Evolutionary conservation across 164 flowering plant genomes (phyloP), one percentile per base, ranked within the genome.

Genomic region (Berberis vulgaris): DNA sequence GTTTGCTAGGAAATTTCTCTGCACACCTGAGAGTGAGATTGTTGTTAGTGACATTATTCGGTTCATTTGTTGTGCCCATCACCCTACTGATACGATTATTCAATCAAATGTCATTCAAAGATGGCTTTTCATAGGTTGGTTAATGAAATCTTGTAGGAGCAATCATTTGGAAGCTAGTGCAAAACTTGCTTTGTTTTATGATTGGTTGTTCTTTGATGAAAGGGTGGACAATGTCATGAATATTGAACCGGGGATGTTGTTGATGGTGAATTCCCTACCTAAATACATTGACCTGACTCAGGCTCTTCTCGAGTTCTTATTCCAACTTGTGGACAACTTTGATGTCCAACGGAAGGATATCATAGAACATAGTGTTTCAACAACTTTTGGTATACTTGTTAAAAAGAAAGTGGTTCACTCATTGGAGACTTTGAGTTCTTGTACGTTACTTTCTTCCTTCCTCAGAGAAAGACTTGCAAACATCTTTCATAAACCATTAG

Each of bases 51-150:
- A 94, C 69, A 79, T 91, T 61, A 85, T 94, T 61, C 78, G 98
- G 64, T 94, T 91, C 59, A 80, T 94, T 49, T 91, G 97, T 66
- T 91, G 97, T 75, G 82, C 88, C 6, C 92, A 83, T 63, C 96
- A 94, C 65, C 98, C 98, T 1, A 54, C 93, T 12, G 85, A 87
- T 73, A 89, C 88, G 72, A 76, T 86, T 50, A 79, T 91, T 57
- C 90, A 83, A 50, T 91, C 97, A 2, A 80, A 80, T 64, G 70
- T 94, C 6, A 77, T 87, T 64, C 91, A 84, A 0, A 91, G 98
- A 72, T 94, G 98, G 97, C 95, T 90, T 57, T 79, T 89, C n/a
- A 75, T 90, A 11, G 98, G 97, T 71, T 94, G 98, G 98, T 73
- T 94, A 43, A 67, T 94, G 41, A 84, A 75, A 67, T 74, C 67